Evolutionary conservation across 352 stramenopile genomes (phyloP), one percentile per base, ranked within the genome.

Genomic region (Pythium pectinolyticum): DNA sequence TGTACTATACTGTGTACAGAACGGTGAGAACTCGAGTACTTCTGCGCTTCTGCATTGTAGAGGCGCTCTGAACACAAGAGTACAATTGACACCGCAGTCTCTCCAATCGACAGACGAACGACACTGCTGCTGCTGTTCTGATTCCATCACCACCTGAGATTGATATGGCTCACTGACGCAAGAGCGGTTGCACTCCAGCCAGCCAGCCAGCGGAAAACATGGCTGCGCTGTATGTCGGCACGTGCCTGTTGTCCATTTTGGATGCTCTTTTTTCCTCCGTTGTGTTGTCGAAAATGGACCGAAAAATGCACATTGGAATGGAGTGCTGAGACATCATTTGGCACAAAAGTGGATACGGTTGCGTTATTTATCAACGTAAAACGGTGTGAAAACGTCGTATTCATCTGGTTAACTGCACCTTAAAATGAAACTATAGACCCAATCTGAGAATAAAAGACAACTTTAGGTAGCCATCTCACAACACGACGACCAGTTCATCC

Each of bases 181-280:
- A 55, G 48, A 50, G 43, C 43, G 41, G 41, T 48, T 48, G 41
- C 11, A 48, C 37, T 46, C 39, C 41, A 48, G 20, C 41, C 41
- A 48, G 20, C 17, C 37, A 25, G 7, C 1, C 17, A 27, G 39
- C 30, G 20, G 19, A 48, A 22, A 9, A 30, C 14, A 19, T 19
- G 35, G 43, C 31, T 50, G 3, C 25, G 43, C 25, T 50, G 24
- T 25, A 50, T 22, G 5, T 25, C 24, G 43, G 46, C 56, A 63
- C 56, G 34, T 55, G 58, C 39, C 14, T 55, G 8, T 25, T 61
- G 60, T 67, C 60, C 22, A 32, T 67, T 57, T 41, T 61, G 60
- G 58, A 58, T 66, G 20, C 54, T 30, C 34, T 56, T 40, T 61
- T 22, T 39, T 45, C n/a, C 14, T 3, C 50, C 30, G 45, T 49